These are phyloP conservation scores for Xylariales sp. DNA, from an alignment of 2,329 filamentous ascomycete genomes.

Conservation along the genomic window DNA sequence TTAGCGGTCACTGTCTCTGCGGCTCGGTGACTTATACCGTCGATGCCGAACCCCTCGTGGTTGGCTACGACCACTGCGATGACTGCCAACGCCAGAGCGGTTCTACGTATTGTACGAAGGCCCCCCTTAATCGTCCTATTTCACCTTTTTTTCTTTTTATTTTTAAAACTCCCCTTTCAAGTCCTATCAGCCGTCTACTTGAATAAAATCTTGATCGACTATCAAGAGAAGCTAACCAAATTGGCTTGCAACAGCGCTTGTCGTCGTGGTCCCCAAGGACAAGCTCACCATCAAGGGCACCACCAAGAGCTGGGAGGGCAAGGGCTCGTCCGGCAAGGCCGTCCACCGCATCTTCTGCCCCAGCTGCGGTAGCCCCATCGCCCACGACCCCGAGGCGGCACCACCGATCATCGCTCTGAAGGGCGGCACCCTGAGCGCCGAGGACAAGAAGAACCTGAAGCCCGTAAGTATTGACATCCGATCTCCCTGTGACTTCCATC, in stretches of 20 bases:
- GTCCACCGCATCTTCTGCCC: slow-evolving; percentile 68
- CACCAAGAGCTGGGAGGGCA: slow-evolving; percentile 59
- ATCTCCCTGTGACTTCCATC: not conserved
- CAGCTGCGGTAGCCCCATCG: slow-evolving; percentile 66
- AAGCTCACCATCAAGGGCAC: slow-evolving; percentile 60
- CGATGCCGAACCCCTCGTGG: slow-evolving; percentile 26
- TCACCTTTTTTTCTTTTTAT: slow-evolving; percentile 6
- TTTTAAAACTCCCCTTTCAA: not conserved
- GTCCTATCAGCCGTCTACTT: no score
- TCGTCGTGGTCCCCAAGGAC: slow-evolving; percentile 61
- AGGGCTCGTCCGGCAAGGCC: slow-evolving; percentile 54
- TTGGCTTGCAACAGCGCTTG: slow-evolving; percentile 45
- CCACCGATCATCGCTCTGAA: slow-evolving; percentile 66
- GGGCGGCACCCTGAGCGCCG: slow-evolving; percentile 58
- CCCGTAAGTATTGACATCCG: slow-evolving; percentile 40
- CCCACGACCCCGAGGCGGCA: slow-evolving; percentile 67
- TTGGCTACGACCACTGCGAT: slow-evolving; percentile 68
- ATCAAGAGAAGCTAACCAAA: slow-evolving; percentile 10
- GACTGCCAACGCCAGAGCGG: slow-evolving; percentile 68
- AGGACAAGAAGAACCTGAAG: slow-evolving; percentile 65
- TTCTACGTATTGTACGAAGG: slow-evolving; percentile 62
- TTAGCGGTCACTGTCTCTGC: slow-evolving; percentile 68
- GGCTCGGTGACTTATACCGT: slow-evolving; percentile 66
- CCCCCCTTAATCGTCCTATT: no score
- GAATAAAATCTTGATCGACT: not conserved